phyloP scores from a whole-genome alignment of 2,329 filamentous ascomycete genomes.

The Trichothecium sympodiale region DNA sequence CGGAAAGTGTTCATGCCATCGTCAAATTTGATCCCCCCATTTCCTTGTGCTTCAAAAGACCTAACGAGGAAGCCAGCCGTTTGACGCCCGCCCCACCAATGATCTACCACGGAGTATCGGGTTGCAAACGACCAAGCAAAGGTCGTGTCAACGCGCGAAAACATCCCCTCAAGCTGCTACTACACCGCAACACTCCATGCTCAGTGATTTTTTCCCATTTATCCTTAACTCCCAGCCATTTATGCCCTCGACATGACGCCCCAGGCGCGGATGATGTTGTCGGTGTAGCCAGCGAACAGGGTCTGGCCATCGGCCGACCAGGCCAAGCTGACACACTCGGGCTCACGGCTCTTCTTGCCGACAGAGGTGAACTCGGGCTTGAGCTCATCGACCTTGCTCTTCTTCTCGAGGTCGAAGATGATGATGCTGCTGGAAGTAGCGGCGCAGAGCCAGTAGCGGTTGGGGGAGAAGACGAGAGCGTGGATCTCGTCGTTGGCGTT shows the following conservation, averaged over 20 bases:
- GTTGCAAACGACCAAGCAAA: too few relatives aligned
- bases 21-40: conserved; percentile 21
- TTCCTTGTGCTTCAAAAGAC: conserved; percentile 28
- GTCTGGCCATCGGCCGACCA: conserved; percentile 99
- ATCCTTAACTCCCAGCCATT: conserved; percentile 11
- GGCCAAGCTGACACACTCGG: conserved; percentile 93
- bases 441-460: conserved; percentile 99
- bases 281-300: conserved; percentile 98
- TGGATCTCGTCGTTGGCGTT: conserved; percentile 99
- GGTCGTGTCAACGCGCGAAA: background rate
- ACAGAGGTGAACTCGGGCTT: conserved; percentile 97
- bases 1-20: conserved; percentile 26
- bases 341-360: conserved; percentile 98
- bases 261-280: conserved; percentile 98
- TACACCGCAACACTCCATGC: conserved; percentile 1
- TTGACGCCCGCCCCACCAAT: conserved; percentile 24
- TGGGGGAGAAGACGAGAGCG: conserved; percentile 99
- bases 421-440: conserved; percentile 96
- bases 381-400: conserved; percentile 99
- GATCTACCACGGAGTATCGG: conserved; percentile 22
- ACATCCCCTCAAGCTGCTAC: conserved; percentile 6
- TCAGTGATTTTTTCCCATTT: conserved; percentile 5
- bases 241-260: conserved; percentile 94
- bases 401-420: conserved; percentile 99
- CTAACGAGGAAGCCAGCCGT: conserved; percentile 34